Conservation (phyloP, 148 eudicot genomes). For the Chenopodium quinoa region DNA sequence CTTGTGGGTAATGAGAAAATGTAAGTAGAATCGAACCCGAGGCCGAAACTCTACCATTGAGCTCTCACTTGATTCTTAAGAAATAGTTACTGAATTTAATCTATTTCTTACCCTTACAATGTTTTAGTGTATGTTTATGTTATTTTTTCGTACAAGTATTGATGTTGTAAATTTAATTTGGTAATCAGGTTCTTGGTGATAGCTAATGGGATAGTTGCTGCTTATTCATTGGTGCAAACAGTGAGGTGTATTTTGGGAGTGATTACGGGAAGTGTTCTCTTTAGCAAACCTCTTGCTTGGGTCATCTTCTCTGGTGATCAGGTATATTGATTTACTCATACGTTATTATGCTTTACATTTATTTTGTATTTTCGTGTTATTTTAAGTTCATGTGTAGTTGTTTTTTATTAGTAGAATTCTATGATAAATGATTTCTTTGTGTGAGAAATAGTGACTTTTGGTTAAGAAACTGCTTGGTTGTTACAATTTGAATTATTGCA, state of each 20-base stretch:
- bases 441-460: neutral
- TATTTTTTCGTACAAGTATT: too few species aligned
- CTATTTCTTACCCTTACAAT: neutral
- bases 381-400: too few species aligned
- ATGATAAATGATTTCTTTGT: too few species aligned
- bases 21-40: neutral
- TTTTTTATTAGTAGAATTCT: too few species aligned
- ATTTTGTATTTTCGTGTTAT: too few species aligned
- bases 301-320: conserved; percentile 89
- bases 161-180: neutral
- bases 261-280: conserved; percentile 73
- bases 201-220: conserved; percentile 72
- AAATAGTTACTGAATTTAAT: too few species aligned
- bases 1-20: too few species aligned
- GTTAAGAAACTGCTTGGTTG: neutral
- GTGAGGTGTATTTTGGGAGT: conserved; percentile 75
- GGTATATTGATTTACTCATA: conserved; percentile 33
- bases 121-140: too few species aligned
- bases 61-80: neutral
- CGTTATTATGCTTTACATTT: neutral
- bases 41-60: neutral
- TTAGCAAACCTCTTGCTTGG: conserved; percentile 93
- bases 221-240: conserved; percentile 71
- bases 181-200: conserved; percentile 71
- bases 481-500: neutral